These are phyloP conservation scores for Helianthus annuus DNA, from an alignment of 129 eudicot genomes.

Conservation along the genomic window HanXRQr2.0-SUNRISE NC_035434.2:163562517-163563016, in stretches of 20 bases:
- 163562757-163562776: constrained; percentile 94
- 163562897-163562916: constrained; percentile 44
- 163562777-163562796: constrained; percentile 93
- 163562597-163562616: constrained; percentile 88
- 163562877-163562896: constrained; percentile 68
- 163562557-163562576: constrained; percentile 96
- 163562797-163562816: constrained; percentile 93
- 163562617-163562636: constrained; percentile 94
- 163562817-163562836: constrained; percentile 85
- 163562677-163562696: constrained; percentile 79
- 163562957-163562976: constrained; percentile 42
- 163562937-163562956: neutral
- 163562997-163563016: constrained; percentile 40
- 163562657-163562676: constrained; percentile 84
- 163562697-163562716: constrained; percentile 78
- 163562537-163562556: constrained; percentile 92
- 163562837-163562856: constrained; percentile 73
- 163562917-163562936: neutral
- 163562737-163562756: constrained; percentile 95
- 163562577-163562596: constrained; percentile 93
- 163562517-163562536: constrained; percentile 82
- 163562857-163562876: constrained; percentile 64
- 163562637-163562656: constrained; percentile 91
- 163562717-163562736: constrained; percentile 97
- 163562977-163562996: constrained; percentile 30